A percentile compares a stretch with the other conserved stretches of the same genome.
Conservation (phyloP, 2,329 filamentous ascomycete species). For the Ambrosiella cleistominuta region DNA sequence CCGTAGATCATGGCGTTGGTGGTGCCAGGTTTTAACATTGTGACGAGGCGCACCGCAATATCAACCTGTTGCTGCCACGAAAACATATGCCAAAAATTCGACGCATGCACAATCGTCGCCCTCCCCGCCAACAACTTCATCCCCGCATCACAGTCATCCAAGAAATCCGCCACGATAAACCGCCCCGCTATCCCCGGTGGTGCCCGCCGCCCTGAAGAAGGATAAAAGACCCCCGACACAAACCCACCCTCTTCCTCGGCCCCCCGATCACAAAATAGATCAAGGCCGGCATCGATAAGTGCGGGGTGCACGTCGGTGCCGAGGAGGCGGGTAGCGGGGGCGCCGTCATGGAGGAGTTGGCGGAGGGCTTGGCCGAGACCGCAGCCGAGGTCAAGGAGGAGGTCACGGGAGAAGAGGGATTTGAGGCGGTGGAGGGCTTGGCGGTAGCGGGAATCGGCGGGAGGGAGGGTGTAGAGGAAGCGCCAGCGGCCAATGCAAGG, state of each 20-base stretch:
- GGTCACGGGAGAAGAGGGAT: constrained; percentile 22
- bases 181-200: constrained; percentile 24
- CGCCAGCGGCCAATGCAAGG: constrained; percentile 33
- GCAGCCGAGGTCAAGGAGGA: constrained; percentile 32
- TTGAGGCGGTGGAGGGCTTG: constrained; percentile 26
- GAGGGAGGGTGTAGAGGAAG: constrained; percentile 28
- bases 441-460: constrained; percentile 25
- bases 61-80: constrained; percentile 29
- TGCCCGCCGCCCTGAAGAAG: no score
- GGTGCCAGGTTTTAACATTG: constrained; percentile 28
- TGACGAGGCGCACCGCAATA: constrained; percentile 27
- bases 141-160: constrained; percentile 24
- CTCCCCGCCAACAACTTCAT: constrained; percentile 22
- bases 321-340: constrained; percentile 29
- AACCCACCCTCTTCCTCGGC: constrained; percentile 12
- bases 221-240: neutral
- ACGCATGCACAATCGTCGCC: constrained; percentile 31
- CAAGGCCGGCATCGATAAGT: constrained; percentile 42
- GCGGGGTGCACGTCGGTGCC: constrained; percentile 30
- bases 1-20: constrained; percentile 32
- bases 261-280: constrained; percentile 39
- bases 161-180: constrained; percentile 34
- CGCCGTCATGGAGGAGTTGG: constrained; percentile 33
- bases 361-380: constrained; percentile 33
- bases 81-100: constrained; percentile 34